Evolutionary conservation across 208 protist genomes (phyloP), one percentile per base, ranked within the genome.

Genomic region (Entamoeba moshkovskii): DNA sequence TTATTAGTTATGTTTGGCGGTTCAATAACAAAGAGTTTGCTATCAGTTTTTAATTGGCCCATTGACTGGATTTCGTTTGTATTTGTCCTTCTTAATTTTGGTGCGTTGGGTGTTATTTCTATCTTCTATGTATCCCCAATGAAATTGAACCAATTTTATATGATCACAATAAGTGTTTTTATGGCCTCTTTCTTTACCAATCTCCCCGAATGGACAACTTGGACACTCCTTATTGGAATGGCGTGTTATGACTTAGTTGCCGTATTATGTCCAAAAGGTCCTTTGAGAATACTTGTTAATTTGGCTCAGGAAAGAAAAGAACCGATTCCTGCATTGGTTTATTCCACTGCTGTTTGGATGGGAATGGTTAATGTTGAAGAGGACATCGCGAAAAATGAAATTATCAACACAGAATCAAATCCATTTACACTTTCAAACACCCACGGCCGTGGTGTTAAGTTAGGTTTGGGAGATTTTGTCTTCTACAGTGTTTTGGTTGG

Each of bases 381-480:
- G 8, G 59, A 73, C 8, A 15, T 18, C 15, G 5, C 47, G 5
- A 25, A 73, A 6, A 38, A 73, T 38, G 59, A 73, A 73, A 38
- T 73, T 25, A 6, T 73, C 11, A 73, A 73, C 29, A 29, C 6
- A 8, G n/a, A 38, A 8, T 42, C 59, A 42, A 73, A 73, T 18
- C 59, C 29, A 73, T 73, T 73, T 29, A 73, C 59, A 11, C n/a
- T 73, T 8, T 73, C 59, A 73, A 11, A 13, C 6, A 73, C 18
- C 5, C 18, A 73, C 6, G 59, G 59, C 6, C 45, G 46, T 42
- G 93, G 47, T 13, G 18, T 94, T 15, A 48, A 93, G 33, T 93
- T 94, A 38, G 94, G 94, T 16, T 49, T 94, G 45, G 94, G 94
- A 3, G 94, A 94, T 45, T 94, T 94, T 93, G 93, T 94, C 8